Percentiles rank a stretch among this genome's conserved stretches.
Evolutionary conservation across 306 rosid species (phyloP).

Genomic region (Trifolium subterraneum): DNA sequence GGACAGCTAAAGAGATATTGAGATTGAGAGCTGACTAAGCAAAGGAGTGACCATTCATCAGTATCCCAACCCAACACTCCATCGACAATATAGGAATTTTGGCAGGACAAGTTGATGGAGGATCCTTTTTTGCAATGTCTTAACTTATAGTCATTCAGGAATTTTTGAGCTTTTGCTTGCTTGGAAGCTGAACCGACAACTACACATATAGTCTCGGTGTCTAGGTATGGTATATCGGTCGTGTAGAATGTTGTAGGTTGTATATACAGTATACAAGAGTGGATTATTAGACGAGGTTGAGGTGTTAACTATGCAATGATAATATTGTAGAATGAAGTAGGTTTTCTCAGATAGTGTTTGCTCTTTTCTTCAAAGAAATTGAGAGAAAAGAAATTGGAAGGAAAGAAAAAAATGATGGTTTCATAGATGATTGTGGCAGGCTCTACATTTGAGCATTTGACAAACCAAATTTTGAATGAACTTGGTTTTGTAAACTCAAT

Average conservation of each 20-base stretch:
- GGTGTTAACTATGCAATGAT: conserved; percentile 29
- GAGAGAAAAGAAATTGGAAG: no score
- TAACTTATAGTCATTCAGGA: conserved; percentile 28
- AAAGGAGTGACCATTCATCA: conserved; percentile 16
- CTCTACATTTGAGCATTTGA: background rate
- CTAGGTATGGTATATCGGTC: conserved; percentile 5
- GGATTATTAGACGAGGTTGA: conserved; percentile 38
- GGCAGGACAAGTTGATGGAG: conserved; percentile 24
- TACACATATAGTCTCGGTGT: background rate
- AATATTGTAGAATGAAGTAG: background rate
- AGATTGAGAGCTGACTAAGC: conserved; percentile 80
- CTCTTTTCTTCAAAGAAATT: background rate
- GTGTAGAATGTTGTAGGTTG: conserved; percentile 46
- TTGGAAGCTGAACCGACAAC: conserved; percentile 25
- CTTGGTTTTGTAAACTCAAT: background rate
- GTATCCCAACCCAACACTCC: conserved; percentile 6
- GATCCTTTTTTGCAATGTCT: conserved; percentile 34
- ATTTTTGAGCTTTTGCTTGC: conserved; percentile 25
- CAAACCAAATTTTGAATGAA: background rate
- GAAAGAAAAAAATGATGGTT: conserved; percentile 6
- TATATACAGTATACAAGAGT: conserved; percentile 42
- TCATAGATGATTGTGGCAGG: conserved; percentile 6
- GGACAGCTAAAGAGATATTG: conserved; percentile 88
- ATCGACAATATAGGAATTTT: background rate
- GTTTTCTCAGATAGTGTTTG: conserved; percentile 5